Evolutionary conservation across 805 yeast species (phyloP).

Genomic region (Candida germanica): DNA sequence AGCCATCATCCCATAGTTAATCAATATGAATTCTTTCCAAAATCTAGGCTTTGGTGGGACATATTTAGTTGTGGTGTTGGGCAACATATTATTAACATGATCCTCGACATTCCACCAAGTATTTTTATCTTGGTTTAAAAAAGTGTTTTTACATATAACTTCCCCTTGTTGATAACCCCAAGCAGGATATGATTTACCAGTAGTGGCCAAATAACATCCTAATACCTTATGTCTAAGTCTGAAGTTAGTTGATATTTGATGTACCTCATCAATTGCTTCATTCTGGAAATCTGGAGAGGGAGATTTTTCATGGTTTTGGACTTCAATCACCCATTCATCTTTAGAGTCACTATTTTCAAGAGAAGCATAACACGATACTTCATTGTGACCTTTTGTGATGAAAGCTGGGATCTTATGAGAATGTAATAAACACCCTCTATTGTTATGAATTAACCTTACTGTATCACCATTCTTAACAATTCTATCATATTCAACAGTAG

Average conservation of each 20-base stretch:
- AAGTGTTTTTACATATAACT: conserved; percentile 60
- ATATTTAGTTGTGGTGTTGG: conserved; percentile 26
- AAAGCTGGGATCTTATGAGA: conserved; percentile 81
- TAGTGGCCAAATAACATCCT: conserved; percentile 76
- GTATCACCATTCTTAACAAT: conserved; percentile 58
- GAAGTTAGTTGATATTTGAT: conserved; percentile 74
- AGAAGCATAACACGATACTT: conserved; percentile 86
- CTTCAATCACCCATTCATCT: conserved; percentile 89
- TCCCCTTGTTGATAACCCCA: conserved; percentile 89
- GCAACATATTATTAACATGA: conserved; percentile 52
- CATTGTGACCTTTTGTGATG: conserved; percentile 61
- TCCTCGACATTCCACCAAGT: conserved; percentile 84
- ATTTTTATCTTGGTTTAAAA: conserved; percentile 53
- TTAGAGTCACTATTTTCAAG: conserved; percentile 67
- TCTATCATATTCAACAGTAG: conserved; percentile 20
- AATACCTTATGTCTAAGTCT: conserved; percentile 60
- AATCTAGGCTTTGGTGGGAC: conserved; percentile 47
- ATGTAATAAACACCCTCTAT: conserved; percentile 74
- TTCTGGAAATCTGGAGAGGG: conserved; percentile 39
- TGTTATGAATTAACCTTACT: conserved; percentile 68
- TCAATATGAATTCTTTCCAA: conserved; percentile 69
- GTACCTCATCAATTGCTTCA: conserved; percentile 52
- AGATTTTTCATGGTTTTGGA: conserved; percentile 57
- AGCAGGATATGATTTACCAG: conserved; percentile 64
- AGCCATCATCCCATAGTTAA: conserved; percentile 85